Base-by-base conservation (phyloP, 257 asterid genomes). In the Solanum ossicruentum region DNA sequence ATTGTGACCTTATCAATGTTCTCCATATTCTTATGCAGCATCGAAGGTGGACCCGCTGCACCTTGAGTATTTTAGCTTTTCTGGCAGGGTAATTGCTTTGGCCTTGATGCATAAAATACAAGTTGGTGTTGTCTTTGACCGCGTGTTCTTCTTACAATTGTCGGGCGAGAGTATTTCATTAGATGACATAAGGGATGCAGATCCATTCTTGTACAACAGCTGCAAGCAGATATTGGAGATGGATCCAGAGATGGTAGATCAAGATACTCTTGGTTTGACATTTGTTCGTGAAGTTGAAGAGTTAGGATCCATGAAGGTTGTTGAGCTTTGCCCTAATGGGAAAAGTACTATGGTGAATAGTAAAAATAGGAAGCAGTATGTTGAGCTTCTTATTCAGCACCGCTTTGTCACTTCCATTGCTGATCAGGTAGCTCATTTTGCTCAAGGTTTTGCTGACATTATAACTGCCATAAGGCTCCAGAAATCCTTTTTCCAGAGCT, bases 71-170 rank as follows among this genome's bases (percentile, higher is more conserved):
- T 97, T 93, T 88, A 90, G 83, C 87, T 95, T 97, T 90, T 85
- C 94, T 23, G 99, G 99, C 86, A 91, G 98, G 89, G 91, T 95
- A 88, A 92, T 95, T 87, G 99, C 99, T 66, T 89, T 97, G 84
- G 95, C 98, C 84, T 89, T 97, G 92, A 93, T 97, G 94, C 98
- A 95, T 82, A 97, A 92, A 89, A 89, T 97, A 73, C 99, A 97
- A 90, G 91, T 97, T 49, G 99, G 99, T 66, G 86, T 97, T 77
- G 97, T 93, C 70, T 90, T 97, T 86, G 99, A 94, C 88, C 99
- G 99, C 18, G 91, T 91, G 56, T 95, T 95, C 91, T 89, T 92
- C 85, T 82, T 84, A 85, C 99, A 91, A 88, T 89, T 97, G 89
- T 93, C 94, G 87, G 98, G 99, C 73, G 79, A 83, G 83, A 11